phyloP scores from a whole-genome alignment of 176 grass and related monocot species.

The Dendrocalamus sinicus region DNA sequence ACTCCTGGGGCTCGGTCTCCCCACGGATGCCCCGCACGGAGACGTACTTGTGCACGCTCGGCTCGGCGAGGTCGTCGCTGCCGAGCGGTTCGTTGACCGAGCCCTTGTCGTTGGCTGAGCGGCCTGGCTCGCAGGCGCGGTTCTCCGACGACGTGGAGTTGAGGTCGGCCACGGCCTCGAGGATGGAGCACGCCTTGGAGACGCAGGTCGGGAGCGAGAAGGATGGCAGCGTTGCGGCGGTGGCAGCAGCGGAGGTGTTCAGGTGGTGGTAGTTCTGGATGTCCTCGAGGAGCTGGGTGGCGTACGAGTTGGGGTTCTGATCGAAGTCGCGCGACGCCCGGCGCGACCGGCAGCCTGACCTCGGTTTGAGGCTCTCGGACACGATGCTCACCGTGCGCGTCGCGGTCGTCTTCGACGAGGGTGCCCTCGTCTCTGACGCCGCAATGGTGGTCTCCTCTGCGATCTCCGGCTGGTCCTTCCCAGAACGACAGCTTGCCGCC shows the following conservation, averaged over 20 bases:
- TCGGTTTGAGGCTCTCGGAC: conserved; percentile 49
- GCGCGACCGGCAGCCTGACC: conserved; percentile 55
- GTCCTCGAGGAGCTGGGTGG: conserved; percentile 78
- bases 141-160: conserved; percentile 67
- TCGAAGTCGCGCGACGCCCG: conserved; percentile 77
- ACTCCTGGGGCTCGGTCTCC: conserved; percentile 79
- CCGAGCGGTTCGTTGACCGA: conserved; percentile 44
- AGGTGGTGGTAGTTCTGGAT: conserved; percentile 79
- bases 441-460: not conserved
- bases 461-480: conserved; percentile 10
- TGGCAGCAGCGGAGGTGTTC: conserved; percentile 23
- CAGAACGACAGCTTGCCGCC: not conserved
- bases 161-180: conserved; percentile 89
- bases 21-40: conserved; percentile 49
- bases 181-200: conserved; percentile 86
- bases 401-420: conserved; percentile 46
- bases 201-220: conserved; percentile 78
- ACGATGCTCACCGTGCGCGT: conserved; percentile 31
- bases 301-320: conserved; percentile 59
- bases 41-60: conserved; percentile 61
- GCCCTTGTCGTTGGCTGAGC: conserved; percentile 45
- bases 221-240: conserved; percentile 28
- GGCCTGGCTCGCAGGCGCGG: conserved; percentile 12
- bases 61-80: conserved; percentile 50
- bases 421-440: conserved; percentile 33